phyloP scores from a whole-genome alignment of 2,329 filamentous ascomycete species.

The Pestalotiopsis sp. region DNA sequence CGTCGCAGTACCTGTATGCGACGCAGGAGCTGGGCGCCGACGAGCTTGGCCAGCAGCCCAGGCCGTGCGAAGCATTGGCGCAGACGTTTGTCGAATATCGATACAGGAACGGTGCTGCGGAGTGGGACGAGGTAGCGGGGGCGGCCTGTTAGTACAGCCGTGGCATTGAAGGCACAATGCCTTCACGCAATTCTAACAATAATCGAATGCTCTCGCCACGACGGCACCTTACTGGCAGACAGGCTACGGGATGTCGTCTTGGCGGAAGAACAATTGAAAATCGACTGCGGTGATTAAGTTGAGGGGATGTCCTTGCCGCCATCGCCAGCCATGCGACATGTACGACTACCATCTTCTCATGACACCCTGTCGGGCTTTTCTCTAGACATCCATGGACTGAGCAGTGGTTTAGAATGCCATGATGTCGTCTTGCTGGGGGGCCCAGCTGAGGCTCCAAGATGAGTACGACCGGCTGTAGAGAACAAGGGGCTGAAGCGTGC shows the following conservation, averaged over 20 bases:
- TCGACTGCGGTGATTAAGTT: no score
- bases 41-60: background rate
- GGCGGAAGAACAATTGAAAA: no score
- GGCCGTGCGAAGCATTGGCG: background rate
- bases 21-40: background rate
- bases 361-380: background rate
- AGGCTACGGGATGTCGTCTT: background rate
- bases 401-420: background rate
- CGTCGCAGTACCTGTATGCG: background rate
- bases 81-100: constrained; percentile 11
- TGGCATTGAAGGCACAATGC: background rate
- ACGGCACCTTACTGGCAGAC: background rate
- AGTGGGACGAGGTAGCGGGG: background rate
- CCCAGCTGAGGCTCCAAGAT: background rate
- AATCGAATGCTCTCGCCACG: background rate
- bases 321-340: no score
- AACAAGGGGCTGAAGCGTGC: no score
- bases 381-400: background rate
- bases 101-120: background rate
- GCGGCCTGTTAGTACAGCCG: background rate
- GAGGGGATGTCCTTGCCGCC: background rate
- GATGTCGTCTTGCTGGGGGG: background rate
- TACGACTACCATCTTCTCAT: background rate
- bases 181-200: no score
- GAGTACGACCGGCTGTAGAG: background rate